phyloP scores from a whole-genome alignment of 2,329 filamentous ascomycete genomes.

The Ilyonectria sp. region DNA sequence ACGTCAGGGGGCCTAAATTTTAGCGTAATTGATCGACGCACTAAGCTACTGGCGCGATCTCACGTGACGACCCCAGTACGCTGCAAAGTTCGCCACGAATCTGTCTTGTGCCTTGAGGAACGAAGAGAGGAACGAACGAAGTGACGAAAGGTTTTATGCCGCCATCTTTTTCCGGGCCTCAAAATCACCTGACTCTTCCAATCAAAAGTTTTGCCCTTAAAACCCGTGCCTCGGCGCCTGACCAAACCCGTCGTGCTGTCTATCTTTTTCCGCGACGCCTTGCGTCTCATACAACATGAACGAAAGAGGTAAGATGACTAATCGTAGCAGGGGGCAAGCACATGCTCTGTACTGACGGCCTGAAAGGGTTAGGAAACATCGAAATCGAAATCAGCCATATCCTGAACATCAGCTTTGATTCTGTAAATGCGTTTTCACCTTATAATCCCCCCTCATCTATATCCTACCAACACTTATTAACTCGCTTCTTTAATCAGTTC shows the following conservation, averaged over 20 bases:
- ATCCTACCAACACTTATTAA: constrained; percentile 17
- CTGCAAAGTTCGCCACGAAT: no score
- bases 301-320: constrained; percentile 8
- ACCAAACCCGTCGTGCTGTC: constrained; percentile 12
- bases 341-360: constrained; percentile 13
- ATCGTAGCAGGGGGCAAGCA: constrained; percentile 12
- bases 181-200: constrained; percentile 18
- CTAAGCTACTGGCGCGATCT: no score
- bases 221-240: constrained; percentile 14
- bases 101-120: no score
- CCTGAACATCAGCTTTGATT: constrained; percentile 9
- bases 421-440: constrained; percentile 16
- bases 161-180: constrained; percentile 20
- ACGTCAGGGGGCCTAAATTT: no score
- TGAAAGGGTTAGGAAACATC: neutral
- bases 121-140: no score
- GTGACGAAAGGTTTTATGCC: no score
- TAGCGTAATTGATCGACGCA: no score
- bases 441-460: constrained; percentile 13
- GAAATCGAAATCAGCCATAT: constrained; percentile 10
- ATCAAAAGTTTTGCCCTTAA: constrained; percentile 9
- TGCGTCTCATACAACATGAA: constrained; percentile 14
- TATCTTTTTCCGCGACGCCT: constrained; percentile 17
- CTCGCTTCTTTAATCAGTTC: constrained; percentile 12
- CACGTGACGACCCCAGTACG: no score